Evolutionary conservation across 805 yeast species (phyloP).

Genomic region (Hanseniaspora lachancei): DNA sequence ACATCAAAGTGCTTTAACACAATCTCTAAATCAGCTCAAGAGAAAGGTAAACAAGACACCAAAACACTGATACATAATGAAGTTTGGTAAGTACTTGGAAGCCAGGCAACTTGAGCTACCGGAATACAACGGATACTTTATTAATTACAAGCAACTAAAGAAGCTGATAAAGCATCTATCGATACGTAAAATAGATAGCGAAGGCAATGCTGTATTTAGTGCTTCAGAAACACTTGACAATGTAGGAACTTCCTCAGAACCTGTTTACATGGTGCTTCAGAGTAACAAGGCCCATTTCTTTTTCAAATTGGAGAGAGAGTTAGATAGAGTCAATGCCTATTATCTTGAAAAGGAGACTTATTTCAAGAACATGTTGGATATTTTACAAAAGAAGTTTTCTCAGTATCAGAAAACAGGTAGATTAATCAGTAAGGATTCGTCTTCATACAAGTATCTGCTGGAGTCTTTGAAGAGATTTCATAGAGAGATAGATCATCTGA

Average conservation of each 20-base stretch:
- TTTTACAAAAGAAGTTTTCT: constrained; percentile 57
- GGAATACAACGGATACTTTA: constrained; percentile 85
- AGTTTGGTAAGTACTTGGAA: constrained; percentile 91
- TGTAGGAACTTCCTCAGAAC: neutral
- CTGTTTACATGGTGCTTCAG: constrained; percentile 46
- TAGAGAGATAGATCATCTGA: constrained; percentile 74
- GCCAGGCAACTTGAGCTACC: constrained; percentile 89
- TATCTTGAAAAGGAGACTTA: constrained; percentile 86
- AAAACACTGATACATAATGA: constrained; percentile 32
- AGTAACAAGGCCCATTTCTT: constrained; percentile 81
- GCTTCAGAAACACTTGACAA: neutral
- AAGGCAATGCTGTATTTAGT: neutral
- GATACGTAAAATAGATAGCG: constrained; percentile 14
- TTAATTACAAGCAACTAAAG: constrained; percentile 85
- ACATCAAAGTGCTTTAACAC: too few relatives aligned
- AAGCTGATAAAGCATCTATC: constrained; percentile 77
- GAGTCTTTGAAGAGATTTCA: constrained; percentile 83
- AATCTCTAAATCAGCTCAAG: too few relatives aligned
- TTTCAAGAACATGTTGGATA: constrained; percentile 62
- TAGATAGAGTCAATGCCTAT: constrained; percentile 88
- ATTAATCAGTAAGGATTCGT: constrained; percentile 47
- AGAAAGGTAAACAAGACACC: neutral
- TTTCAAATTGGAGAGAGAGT: constrained; percentile 82
- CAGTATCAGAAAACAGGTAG: constrained; percentile 35
- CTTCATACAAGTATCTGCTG: constrained; percentile 66